Evolutionary conservation across 2,329 filamentous ascomycete genomes (phyloP).

Genomic region (Ophiocordyceps unilateralis): DNA sequence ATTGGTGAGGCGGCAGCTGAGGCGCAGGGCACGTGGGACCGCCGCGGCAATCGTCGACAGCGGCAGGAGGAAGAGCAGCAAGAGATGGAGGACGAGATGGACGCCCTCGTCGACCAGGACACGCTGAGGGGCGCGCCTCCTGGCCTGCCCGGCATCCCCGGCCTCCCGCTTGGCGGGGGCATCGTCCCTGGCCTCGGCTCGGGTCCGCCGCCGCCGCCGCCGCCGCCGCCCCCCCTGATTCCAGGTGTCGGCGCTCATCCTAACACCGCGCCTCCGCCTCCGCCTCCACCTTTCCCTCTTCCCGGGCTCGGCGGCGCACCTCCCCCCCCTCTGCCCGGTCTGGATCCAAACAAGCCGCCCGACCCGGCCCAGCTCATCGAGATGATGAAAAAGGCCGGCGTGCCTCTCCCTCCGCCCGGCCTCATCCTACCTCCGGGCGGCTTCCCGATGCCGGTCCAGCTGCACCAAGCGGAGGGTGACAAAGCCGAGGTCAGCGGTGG

Average conservation of each 20-base stretch:
- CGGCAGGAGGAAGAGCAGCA: conserved; percentile 86
- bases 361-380: conserved; percentile 44
- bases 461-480: conserved; percentile 15
- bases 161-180: conserved; percentile 27
- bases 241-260: conserved; percentile 28
- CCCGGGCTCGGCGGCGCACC: conserved; percentile 28
- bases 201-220: conserved; percentile 18
- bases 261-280: conserved; percentile 15
- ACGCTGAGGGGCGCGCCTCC: conserved; percentile 34
- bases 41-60: conserved; percentile 59
- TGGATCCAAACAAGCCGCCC: conserved; percentile 42
- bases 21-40: conserved; percentile 86
- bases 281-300: conserved; percentile 36
- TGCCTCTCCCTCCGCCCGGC: conserved; percentile 39
- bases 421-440: conserved; percentile 22
- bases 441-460: conserved; percentile 18
- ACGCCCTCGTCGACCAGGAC: conserved; percentile 82
- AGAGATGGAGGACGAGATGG: conserved; percentile 82
- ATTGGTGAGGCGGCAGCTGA: conserved; percentile 88
- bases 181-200: conserved; percentile 24
- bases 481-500: conserved; percentile 17
- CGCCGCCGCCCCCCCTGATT: conserved; percentile 24
- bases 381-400: conserved; percentile 47
- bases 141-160: conserved; percentile 41
- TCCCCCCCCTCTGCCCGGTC: conserved; percentile 33